Conservation (phyloP, 805 yeast genomes). For the Scheffersomyces amazonensis region DNA sequence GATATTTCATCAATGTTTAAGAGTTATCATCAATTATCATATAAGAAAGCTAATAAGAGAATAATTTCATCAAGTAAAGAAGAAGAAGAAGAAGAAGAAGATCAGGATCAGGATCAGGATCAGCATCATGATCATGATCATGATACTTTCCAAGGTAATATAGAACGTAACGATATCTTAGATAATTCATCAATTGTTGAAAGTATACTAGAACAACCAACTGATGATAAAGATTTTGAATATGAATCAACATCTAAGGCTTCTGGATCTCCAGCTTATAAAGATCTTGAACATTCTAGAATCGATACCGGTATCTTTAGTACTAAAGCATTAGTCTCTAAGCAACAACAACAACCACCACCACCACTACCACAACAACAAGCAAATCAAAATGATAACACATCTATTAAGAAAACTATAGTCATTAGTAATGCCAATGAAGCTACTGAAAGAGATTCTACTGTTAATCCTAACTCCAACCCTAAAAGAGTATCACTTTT, state of each 20-base stretch:
- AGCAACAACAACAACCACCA: background rate
- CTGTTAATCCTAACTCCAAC: background rate
- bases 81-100: too few species aligned
- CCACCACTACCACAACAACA: background rate
- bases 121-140: too few species aligned
- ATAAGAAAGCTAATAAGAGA: slow-evolving; percentile 6
- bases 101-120: too few species aligned
- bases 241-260: background rate
- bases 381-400: background rate
- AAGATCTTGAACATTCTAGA: background rate
- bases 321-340: slow-evolving; percentile 8
- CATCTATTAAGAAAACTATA: slow-evolving; percentile 1
- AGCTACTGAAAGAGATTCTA: slow-evolving; percentile 3
- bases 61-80: slow-evolving; percentile 6
- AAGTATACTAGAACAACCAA: background rate
- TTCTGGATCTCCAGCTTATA: background rate
- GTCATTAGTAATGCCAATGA: background rate
- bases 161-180: slow-evolving; percentile 3
- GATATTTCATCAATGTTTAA: slow-evolving; percentile 23
- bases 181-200: slow-evolving; percentile 1
- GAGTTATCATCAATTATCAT: slow-evolving; percentile 16
- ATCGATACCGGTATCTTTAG: slow-evolving; percentile 27
- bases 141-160: background rate
- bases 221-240: background rate
- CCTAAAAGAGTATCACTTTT: slow-evolving; percentile 13